A percentile compares a stretch with the other conserved stretches of the same genome.
These are phyloP conservation scores for Pholiota conissans DNA, from an alignment of 768 basidiomycete species.

Conservation along the genomic window DNA sequence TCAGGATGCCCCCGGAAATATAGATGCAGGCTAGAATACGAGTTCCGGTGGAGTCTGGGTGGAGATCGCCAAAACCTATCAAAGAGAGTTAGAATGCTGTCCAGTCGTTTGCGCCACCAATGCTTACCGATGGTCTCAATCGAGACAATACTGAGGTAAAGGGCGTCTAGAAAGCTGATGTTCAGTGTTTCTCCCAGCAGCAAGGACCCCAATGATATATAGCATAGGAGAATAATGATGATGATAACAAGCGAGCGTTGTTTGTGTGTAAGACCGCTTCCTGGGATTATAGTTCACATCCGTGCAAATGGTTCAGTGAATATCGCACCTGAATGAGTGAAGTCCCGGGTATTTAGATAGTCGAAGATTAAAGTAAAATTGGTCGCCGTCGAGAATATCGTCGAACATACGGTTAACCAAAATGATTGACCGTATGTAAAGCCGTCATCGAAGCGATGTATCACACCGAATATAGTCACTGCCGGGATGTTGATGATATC, in stretches of 20 bases:
- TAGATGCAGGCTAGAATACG: slow-evolving; percentile 65
- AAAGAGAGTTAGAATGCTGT: slow-evolving; percentile 8
- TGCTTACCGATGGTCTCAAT: slow-evolving; percentile 66
- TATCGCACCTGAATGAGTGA: slow-evolving; percentile 55
- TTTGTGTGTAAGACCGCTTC: slow-evolving; percentile 78
- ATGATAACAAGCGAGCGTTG: slow-evolving; percentile 81
- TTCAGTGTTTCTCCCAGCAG: slow-evolving; percentile 51
- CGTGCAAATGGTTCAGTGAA: neutral
- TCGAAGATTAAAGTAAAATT: slow-evolving; percentile 72
- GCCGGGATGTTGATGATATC: slow-evolving; percentile 69
- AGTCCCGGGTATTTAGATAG: slow-evolving; percentile 56
- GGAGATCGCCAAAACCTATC: slow-evolving; percentile 76
- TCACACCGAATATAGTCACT: slow-evolving; percentile 61
- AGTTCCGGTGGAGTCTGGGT: slow-evolving; percentile 47
- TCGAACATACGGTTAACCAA: slow-evolving; percentile 81
- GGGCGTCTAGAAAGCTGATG: slow-evolving; percentile 65
- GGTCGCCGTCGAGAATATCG: slow-evolving; percentile 59
- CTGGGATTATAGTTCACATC: slow-evolving; percentile 29
- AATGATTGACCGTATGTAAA: slow-evolving; percentile 72
- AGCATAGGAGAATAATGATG: slow-evolving; percentile 71
- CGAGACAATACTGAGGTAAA: slow-evolving; percentile 77
- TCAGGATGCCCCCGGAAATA: slow-evolving; percentile 60
- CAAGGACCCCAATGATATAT: slow-evolving; percentile 73
- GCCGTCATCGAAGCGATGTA: slow-evolving; percentile 59
- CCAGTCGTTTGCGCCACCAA: no score